Percentiles rank a stretch among this genome's conserved stretches.
Conservation (phyloP, 2,329 filamentous ascomycete species). For the Beauveria bassiana region DNA sequence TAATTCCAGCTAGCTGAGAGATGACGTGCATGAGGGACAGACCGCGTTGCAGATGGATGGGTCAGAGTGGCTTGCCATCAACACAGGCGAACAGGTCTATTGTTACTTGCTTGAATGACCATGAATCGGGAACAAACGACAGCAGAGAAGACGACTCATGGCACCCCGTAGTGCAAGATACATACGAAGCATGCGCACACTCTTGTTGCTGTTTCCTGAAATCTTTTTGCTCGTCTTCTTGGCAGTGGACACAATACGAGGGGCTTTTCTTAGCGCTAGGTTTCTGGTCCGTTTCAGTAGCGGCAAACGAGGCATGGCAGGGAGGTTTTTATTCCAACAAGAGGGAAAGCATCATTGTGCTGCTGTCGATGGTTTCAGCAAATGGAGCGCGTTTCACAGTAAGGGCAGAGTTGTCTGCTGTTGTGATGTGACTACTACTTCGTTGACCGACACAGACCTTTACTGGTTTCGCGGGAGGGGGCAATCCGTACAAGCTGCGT, state of each 20-base stretch:
- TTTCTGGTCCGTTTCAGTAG: constrained; percentile 9
- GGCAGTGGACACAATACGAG: neutral
- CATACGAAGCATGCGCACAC: no score
- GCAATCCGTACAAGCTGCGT: neutral
- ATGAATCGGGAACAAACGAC: no score
- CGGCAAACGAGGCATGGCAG: neutral
- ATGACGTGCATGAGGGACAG: neutral
- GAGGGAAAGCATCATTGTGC: neutral
- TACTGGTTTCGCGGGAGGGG: no score
- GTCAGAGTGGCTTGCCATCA: neutral
- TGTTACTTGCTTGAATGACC: neutral
- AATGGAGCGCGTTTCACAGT: neutral
- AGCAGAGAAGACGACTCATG: no score
- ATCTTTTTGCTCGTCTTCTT: neutral
- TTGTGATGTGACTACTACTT: neutral
- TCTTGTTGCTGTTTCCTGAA: no score
- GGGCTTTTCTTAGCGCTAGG: neutral
- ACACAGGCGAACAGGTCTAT: neutral
- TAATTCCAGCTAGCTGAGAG: neutral
- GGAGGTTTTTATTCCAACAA: neutral
- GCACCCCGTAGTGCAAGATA: no score
- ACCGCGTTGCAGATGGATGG: neutral
- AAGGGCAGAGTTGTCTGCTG: neutral
- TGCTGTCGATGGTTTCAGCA: neutral
- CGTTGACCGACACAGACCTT: neutral